Base-by-base conservation (phyloP, 257 asterid genomes). In the Cynanchum wilfordii region DNA sequence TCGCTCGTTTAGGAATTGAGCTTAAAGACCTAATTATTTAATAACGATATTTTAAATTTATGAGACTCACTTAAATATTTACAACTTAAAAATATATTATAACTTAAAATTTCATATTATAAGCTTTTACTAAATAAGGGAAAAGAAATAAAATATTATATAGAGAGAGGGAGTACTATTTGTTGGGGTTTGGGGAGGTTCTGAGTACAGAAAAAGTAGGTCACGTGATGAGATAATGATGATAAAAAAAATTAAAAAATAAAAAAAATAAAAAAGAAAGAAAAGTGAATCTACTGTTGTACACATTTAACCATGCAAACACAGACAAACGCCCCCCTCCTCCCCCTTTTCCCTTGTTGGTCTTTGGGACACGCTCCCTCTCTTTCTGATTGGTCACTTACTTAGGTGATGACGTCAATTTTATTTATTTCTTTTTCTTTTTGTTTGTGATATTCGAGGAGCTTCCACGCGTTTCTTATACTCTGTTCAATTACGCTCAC, bases 221-320 rank as follows among this genome's bases (percentile, higher is more conserved):
- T 90, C 96, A 88, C 96, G 97, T 88, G 93, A 90, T 75, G 78
- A 70, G 85, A 76, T 76, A 74, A 76, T 80, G 90, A 84, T 42
- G 47, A 42, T 42, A 10, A 42, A 7, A 10, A 42, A 42, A 7
- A 42, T 1, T 0, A 6, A 40, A 40, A 40, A 40, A 40, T 6
- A 40, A 40, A 40, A 42, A 42, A 7, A 8, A 42, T 2, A 42
- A 42, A 7, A 8, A 42, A 42, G 7, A 42, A 1, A 55, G 73
- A 75, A 29, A 58, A 47, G 68, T 38, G 51, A 60, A 73, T 63
- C 73, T 47, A 25, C 66, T 50, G 73, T 74, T 24, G 57, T 75
- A 60, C 86, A 82, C 86, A 71, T 70, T 72, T 55, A 63, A 64
- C 82, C 65, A 81, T 45, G 83, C 75, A 55, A 55, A 70, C 79